These are phyloP conservation scores for Cryphonectria carpinicola DNA, from an alignment of 2,329 filamentous ascomycete genomes.

Conservation along the genomic window DNA sequence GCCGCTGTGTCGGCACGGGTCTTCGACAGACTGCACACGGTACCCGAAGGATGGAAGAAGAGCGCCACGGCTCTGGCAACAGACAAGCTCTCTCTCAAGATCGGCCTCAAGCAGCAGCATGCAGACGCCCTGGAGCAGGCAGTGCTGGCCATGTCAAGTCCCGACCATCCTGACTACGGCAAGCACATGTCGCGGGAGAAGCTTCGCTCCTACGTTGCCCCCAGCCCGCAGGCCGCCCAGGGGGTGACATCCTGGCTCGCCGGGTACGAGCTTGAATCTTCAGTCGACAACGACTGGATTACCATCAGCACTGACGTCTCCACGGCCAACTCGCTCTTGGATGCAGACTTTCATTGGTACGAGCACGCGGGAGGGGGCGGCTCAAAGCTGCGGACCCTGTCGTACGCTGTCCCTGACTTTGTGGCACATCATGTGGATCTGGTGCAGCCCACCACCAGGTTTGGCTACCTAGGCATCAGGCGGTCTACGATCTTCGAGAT, in stretches of 20 bases:
- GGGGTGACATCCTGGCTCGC: slow-evolving; percentile 60
- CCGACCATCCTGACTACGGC: slow-evolving; percentile 62
- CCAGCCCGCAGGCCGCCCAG: slow-evolving; percentile 50
- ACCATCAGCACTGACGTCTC: slow-evolving; percentile 57
- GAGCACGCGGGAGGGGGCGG: slow-evolving; percentile 46
- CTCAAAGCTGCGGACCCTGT: slow-evolving; percentile 53
- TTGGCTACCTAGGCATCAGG: slow-evolving; percentile 54
- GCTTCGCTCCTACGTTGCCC: slow-evolving; percentile 57
- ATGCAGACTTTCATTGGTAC: slow-evolving; percentile 62
- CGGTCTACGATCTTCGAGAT: slow-evolving; percentile 44
- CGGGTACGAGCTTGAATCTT: slow-evolving; percentile 49
- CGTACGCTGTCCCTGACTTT: slow-evolving; percentile 64
- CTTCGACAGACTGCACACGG: slow-evolving; percentile 41
- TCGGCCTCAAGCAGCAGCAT: slow-evolving; percentile 54
- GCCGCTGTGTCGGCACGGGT: slow-evolving; percentile 38
- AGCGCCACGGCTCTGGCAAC: slow-evolving; percentile 40
- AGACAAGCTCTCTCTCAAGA: slow-evolving; percentile 50
- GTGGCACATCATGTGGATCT: slow-evolving; percentile 61
- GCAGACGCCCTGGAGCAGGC: slow-evolving; percentile 58
- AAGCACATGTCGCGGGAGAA: slow-evolving; percentile 65
- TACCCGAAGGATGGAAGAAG: slow-evolving; percentile 45
- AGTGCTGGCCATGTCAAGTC: slow-evolving; percentile 65
- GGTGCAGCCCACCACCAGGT: slow-evolving; percentile 68
- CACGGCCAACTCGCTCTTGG: slow-evolving; percentile 59
- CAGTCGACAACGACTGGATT: slow-evolving; percentile 63